Conservation (phyloP, 164 flowering plant genomes). For the Nymphaea thermarum region DNA sequence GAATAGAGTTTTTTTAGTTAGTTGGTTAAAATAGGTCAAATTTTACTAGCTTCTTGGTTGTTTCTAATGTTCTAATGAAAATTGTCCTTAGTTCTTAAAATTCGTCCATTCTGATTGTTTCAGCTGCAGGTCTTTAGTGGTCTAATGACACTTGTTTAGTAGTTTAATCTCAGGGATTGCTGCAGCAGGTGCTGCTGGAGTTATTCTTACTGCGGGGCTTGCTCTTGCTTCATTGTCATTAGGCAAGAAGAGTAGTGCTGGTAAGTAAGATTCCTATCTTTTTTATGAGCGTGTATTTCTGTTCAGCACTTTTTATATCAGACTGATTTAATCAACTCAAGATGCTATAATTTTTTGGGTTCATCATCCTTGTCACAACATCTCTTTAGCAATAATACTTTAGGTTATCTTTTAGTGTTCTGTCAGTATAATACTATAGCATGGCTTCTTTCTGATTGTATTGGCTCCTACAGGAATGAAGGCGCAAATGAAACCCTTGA, state of each 20-base stretch:
- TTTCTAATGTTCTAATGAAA: no score
- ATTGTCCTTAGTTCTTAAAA: neutral
- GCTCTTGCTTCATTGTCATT: slow-evolving; percentile 52
- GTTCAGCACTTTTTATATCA: no score
- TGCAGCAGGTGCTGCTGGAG: slow-evolving; percentile 62
- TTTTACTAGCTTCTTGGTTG: no score
- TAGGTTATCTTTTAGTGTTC: neutral
- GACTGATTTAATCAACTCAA: no score
- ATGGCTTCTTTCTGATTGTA: neutral
- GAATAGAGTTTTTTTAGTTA: no score
- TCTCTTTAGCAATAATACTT: no score
- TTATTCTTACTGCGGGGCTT: slow-evolving; percentile 58
- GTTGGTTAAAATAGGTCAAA: no score
- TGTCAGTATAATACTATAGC: neutral
- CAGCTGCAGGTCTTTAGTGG: slow-evolving; percentile 10
- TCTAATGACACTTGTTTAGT: slow-evolving; percentile 43
- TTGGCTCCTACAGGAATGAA: slow-evolving; percentile 26
- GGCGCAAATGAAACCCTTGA: slow-evolving; percentile 47
- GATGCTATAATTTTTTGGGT: no score
- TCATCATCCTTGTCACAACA: no score
- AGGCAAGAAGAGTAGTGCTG: slow-evolving; percentile 35
- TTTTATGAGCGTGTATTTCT: neutral
- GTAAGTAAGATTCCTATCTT: slow-evolving; percentile 25
- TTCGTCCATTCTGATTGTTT: neutral
- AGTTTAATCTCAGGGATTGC: slow-evolving; percentile 63